Conservation (phyloP, 345 rosid species). For the Populus deltoides region DNA sequence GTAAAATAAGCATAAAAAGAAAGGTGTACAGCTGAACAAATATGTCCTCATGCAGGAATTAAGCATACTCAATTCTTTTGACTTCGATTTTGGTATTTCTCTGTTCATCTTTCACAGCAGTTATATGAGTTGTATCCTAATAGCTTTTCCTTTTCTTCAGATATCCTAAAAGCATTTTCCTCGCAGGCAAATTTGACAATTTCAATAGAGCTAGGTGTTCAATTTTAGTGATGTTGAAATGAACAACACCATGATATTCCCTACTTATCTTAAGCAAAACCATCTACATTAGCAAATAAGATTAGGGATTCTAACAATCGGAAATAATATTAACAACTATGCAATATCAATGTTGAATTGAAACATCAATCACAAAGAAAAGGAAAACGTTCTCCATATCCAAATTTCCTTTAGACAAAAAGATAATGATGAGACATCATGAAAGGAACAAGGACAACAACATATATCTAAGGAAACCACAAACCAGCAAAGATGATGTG, state of each 20-base stretch:
- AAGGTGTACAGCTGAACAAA: too few species aligned
- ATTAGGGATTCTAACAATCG: neutral
- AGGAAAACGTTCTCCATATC: neutral
- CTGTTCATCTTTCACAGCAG: neutral
- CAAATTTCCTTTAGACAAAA: neutral
- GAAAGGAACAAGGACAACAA: neutral
- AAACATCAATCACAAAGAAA: neutral
- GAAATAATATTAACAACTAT: neutral
- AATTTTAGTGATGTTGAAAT: neutral
- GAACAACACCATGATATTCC: neutral
- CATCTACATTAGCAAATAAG: neutral
- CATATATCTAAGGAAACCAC: neutral
- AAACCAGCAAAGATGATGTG: constrained; percentile 6
- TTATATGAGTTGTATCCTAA: neutral
- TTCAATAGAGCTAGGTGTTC: neutral
- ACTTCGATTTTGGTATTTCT: too few species aligned
- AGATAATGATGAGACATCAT: neutral
- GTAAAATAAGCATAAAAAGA: too few species aligned
- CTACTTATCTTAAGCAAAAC: neutral
- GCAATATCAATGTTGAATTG: neutral
- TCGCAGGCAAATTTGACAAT: neutral
- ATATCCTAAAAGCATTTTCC: neutral
- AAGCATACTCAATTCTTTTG: neutral
- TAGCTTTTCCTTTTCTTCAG: neutral
- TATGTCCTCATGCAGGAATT: neutral